Percentiles rank a stretch among this genome's conserved stretches.
phyloP scores from a whole-genome alignment of 257 asterid species.

The Nicotiana benthamiana region DNA sequence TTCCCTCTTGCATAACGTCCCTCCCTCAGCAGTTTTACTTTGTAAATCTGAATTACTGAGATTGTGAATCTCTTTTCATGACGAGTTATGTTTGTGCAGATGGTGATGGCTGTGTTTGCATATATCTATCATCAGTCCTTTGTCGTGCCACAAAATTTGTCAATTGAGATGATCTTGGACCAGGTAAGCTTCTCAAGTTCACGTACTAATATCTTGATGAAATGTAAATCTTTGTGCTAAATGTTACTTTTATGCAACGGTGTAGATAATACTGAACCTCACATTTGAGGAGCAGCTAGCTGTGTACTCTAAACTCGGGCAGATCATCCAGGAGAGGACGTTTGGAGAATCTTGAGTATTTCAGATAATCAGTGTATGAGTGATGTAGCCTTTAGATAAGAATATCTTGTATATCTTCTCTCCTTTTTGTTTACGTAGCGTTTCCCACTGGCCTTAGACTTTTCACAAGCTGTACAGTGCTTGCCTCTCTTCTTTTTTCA shows the following conservation, averaged over 20 bases:
- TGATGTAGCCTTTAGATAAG: constrained; percentile 4
- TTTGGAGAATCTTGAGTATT: constrained; percentile 43
- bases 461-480: background rate
- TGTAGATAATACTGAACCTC: constrained; percentile 72
- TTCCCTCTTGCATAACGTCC: background rate
- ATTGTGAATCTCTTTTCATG: background rate
- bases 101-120: constrained; percentile 90
- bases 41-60: background rate
- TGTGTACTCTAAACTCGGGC: constrained; percentile 48
- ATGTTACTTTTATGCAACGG: background rate
- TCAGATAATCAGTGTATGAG: background rate
- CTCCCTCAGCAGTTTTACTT: background rate
- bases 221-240: background rate
- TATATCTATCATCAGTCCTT: constrained; percentile 81
- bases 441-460: background rate
- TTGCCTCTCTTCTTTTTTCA: background rate
- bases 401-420: constrained; percentile 1
- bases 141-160: constrained; percentile 50
- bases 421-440: background rate
- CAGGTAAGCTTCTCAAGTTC: constrained; percentile 33
- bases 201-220: background rate
- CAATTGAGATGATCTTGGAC: constrained; percentile 65
- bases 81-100: constrained; percentile 28
- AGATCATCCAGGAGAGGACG: constrained; percentile 53
- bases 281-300: constrained; percentile 59